These are phyloP conservation scores for Isoetes engelmannii DNA, from an alignment of 83 land plant species.

Conservation along the genomic window DNA sequence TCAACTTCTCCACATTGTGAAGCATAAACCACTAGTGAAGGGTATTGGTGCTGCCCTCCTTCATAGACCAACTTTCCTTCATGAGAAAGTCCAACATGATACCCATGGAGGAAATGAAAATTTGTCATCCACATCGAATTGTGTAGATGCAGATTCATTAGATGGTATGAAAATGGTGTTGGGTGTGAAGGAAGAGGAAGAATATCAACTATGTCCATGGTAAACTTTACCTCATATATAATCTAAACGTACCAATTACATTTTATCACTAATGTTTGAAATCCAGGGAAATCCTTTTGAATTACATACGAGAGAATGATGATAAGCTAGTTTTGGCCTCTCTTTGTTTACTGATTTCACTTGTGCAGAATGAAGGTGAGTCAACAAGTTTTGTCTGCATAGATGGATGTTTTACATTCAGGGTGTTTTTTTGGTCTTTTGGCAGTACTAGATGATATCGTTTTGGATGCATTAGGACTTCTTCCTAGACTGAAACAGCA, in stretches of 20 bases:
- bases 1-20: slow-evolving; percentile 74
- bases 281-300: slow-evolving; percentile 68
- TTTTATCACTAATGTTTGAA: background rate
- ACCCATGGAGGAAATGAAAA: background rate
- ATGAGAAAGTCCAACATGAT: slow-evolving; percentile 9
- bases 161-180: too few relatives aligned
- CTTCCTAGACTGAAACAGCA: slow-evolving; percentile 90
- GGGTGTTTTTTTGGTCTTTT: background rate
- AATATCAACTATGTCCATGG: too few relatives aligned
- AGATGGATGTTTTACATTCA: too few relatives aligned
- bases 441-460: slow-evolving; percentile 76
- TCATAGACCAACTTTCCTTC: background rate
- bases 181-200: too few relatives aligned
- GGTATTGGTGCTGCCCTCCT: slow-evolving; percentile 19
- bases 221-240: too few relatives aligned
- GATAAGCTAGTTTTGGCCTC: slow-evolving; percentile 70
- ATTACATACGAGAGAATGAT: slow-evolving; percentile 47
- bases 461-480: slow-evolving; percentile 94
- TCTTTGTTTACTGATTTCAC: slow-evolving; percentile 55
- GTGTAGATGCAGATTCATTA: too few relatives aligned
- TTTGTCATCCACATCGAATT: background rate
- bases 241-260: too few relatives aligned
- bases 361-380: slow-evolving; percentile 88
- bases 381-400: background rate
- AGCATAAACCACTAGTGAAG: slow-evolving; percentile 72